These are phyloP conservation scores for Candida nonsorbophila DNA, from an alignment of 805 yeast species.

Conservation along the genomic window DNA sequence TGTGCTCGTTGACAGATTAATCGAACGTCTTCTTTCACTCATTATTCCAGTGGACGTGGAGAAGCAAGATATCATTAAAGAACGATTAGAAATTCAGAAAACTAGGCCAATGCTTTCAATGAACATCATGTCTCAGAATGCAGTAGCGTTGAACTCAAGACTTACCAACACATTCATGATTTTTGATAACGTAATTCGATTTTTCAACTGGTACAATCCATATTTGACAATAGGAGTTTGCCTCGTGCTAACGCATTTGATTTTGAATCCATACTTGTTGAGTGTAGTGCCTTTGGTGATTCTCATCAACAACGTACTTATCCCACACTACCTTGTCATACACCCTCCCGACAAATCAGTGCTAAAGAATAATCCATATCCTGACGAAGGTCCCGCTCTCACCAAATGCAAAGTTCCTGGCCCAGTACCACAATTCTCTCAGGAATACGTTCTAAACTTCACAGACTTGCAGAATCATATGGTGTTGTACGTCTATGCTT, in stretches of 20 bases:
- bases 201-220: conserved; percentile 64
- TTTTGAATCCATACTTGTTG: conserved; percentile 57
- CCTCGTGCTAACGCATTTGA: conserved; percentile 43
- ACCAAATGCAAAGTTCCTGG: conserved; percentile 47
- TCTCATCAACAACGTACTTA: conserved; percentile 50
- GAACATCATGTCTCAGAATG: conserved; percentile 63
- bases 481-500: conserved; percentile 56
- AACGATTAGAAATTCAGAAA: conserved; percentile 56
- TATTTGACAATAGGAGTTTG: conserved; percentile 55
- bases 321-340: conserved; percentile 58
- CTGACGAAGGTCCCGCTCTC: conserved; percentile 45
- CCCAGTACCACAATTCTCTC: conserved; percentile 73
- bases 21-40: conserved; percentile 67
- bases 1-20: conserved; percentile 58
- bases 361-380: conserved; percentile 23
- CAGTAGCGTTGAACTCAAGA: conserved; percentile 58
- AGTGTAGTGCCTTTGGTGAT: conserved; percentile 51
- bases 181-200: conserved; percentile 49
- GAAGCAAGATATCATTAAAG: conserved; percentile 41
- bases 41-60: conserved; percentile 60
- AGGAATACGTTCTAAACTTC: conserved; percentile 71
- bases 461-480: conserved; percentile 83
- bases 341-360: conserved; percentile 57
- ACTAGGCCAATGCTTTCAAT: conserved; percentile 66
- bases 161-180: conserved; percentile 56